phyloP scores from a whole-genome alignment of 1,284 basidiomycete species.

The Papiliotrema nemorosa region DNA sequence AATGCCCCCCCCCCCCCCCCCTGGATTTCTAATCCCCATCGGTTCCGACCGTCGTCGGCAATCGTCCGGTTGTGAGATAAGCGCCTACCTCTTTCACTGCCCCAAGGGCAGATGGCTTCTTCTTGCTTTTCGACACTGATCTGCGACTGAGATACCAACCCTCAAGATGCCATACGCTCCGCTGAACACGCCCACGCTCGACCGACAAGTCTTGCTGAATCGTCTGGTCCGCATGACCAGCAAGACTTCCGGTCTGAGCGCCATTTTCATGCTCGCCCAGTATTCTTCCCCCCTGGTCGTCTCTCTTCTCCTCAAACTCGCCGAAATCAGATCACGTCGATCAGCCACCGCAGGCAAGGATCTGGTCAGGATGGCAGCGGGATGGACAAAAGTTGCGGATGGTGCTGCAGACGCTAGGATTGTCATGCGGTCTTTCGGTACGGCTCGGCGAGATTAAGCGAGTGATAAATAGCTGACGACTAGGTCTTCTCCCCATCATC shows the following conservation, averaged over 20 bases:
- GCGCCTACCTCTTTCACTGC: too few relatives aligned
- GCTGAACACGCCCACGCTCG: neutral
- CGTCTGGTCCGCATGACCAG: conserved; percentile 31
- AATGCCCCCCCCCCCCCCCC: too few relatives aligned
- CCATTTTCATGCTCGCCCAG: conserved; percentile 42
- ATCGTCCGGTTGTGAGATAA: too few relatives aligned
- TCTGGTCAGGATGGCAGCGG: conserved; percentile 29
- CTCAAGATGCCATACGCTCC: neutral
- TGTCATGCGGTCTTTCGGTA: conserved; percentile 46
- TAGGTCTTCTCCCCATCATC: conserved; percentile 40
- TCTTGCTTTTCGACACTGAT: too few relatives aligned
- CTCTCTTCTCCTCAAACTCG: conserved; percentile 35
- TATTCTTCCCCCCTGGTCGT: conserved; percentile 42
- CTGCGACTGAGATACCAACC: neutral
- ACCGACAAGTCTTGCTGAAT: conserved; percentile 14
- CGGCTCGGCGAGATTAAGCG: conserved; percentile 7
- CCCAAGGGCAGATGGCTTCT: too few relatives aligned
- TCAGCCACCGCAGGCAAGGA: conserved; percentile 12
- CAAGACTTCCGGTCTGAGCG: conserved; percentile 42
- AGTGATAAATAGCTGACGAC: neutral
- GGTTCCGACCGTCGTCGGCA: too few relatives aligned
- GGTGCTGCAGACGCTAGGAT: conserved; percentile 42
- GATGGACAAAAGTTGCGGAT: conserved; percentile 30
- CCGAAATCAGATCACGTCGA: conserved; percentile 17
- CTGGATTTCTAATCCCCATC: too few relatives aligned